These are phyloP conservation scores for Elsinoe perseae DNA, from an alignment of 2,329 filamentous ascomycete genomes.

Conservation along the genomic window DNA sequence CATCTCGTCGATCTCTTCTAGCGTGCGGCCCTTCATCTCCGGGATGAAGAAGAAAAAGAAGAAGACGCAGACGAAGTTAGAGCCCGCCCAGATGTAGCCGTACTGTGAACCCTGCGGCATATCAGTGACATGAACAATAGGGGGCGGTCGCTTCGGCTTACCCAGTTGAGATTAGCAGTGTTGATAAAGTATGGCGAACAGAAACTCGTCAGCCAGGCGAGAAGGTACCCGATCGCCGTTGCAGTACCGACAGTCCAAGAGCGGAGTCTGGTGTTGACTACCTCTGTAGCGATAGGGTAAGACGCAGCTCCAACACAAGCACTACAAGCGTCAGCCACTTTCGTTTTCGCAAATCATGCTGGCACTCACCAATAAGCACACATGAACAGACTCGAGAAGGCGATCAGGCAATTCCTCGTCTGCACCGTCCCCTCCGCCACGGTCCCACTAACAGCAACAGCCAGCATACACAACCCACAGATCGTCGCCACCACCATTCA, in stretches of 20 bases:
- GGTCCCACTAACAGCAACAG: constrained; percentile 43
- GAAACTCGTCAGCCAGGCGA: constrained; percentile 50
- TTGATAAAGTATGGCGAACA: constrained; percentile 55
- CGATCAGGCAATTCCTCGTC: constrained; percentile 44
- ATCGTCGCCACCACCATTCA: constrained; percentile 43
- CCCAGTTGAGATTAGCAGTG: constrained; percentile 45
- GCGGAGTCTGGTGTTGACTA: constrained; percentile 35
- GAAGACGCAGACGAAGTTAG: constrained; percentile 13
- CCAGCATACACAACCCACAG: constrained; percentile 48
- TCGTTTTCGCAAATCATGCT: not conserved
- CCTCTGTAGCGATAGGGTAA: constrained; percentile 42
- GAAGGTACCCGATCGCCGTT: constrained; percentile 46
- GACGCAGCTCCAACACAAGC: constrained; percentile 50
- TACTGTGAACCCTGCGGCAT: constrained; percentile 39
- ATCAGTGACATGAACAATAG: not conserved
- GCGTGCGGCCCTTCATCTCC: constrained; percentile 16
- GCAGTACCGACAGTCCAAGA: constrained; percentile 49
- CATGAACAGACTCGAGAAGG: constrained; percentile 46
- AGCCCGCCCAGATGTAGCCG: constrained; percentile 45
- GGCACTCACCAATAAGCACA: constrained; percentile 34
- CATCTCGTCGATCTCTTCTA: constrained; percentile 18
- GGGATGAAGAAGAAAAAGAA: constrained; percentile 15
- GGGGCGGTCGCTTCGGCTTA: constrained; percentile 17
- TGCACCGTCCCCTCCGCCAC: constrained; percentile 23
- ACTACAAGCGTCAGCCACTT: constrained; percentile 30